A percentile compares a stretch with the other conserved stretches of the same genome.
phyloP scores from a whole-genome alignment of 2,329 filamentous ascomycete genomes.

The Clarireedia homoeocarpa region DNA sequence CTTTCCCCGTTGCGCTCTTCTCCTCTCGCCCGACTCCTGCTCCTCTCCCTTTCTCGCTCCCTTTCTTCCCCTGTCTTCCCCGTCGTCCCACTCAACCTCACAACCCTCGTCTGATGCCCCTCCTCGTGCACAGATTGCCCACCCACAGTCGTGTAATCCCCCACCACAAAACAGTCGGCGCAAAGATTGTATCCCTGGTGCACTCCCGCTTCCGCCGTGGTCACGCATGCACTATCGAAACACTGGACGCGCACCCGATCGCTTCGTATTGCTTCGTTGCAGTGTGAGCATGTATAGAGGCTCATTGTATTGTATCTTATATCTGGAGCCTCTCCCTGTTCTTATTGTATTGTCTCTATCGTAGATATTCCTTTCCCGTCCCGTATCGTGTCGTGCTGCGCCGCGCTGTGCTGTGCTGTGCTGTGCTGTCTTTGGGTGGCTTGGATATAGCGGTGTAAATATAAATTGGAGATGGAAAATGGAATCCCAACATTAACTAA shows the following conservation, averaged over 20 bases:
- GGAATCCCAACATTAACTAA: too few relatives aligned
- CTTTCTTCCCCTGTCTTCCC: background rate
- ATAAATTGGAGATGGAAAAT: too few relatives aligned
- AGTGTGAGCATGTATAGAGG: constrained; percentile 4
- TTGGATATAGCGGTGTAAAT: too few relatives aligned
- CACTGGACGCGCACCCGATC: constrained; percentile 5
- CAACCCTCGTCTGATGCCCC: too few relatives aligned
- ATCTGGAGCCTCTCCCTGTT: background rate
- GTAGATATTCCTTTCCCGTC: too few relatives aligned
- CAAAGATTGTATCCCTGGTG: constrained; percentile 17
- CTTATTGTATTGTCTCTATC: too few relatives aligned
- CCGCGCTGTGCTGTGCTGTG: too few relatives aligned
- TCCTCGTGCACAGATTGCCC: too few relatives aligned
- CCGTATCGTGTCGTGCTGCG: background rate
- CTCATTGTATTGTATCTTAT: background rate
- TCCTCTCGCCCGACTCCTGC: background rate
- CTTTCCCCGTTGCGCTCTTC: background rate
- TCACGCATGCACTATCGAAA: background rate
- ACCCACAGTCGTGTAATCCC: constrained; percentile 2
- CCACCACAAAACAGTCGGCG: constrained; percentile 22
- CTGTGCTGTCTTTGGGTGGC: too few relatives aligned
- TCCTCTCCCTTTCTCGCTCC: background rate
- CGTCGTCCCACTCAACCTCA: too few relatives aligned
- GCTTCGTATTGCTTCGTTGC: constrained; percentile 1
- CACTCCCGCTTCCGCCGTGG: background rate